Percentiles rank a stretch among this genome's conserved stretches.
Evolutionary conservation across 2,329 filamentous ascomycete species (phyloP).

Genomic region (Fusarium globosum): DNA sequence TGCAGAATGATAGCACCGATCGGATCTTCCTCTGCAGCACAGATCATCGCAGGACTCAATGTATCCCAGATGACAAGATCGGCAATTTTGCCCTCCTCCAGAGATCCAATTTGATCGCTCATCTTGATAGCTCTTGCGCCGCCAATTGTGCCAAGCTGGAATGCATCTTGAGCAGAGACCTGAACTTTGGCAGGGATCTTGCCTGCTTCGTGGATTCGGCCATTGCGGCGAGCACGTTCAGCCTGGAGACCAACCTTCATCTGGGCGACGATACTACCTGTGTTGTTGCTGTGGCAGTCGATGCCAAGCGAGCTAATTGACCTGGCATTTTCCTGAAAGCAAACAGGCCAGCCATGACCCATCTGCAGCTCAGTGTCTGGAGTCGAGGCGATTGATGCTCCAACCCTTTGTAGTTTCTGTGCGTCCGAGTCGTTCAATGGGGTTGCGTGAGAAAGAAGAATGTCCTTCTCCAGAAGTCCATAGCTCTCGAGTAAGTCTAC

Average conservation of each 20-base stretch:
- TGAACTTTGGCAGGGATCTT: neutral
- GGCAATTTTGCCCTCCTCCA: conserved; percentile 7
- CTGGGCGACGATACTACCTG: neutral
- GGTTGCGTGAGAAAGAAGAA: conserved; percentile 9
- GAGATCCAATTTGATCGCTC: neutral
- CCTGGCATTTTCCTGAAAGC: conserved; percentile 13
- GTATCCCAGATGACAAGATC: conserved; percentile 13
- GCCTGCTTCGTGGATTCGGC: neutral
- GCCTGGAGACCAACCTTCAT: conserved; percentile 8
- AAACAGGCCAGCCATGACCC: conserved; percentile 14
- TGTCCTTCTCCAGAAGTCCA: neutral
- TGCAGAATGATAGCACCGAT: conserved; percentile 13
- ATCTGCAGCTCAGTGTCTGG: conserved; percentile 18
- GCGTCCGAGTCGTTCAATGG: conserved; percentile 7
- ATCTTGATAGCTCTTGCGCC: conserved; percentile 8
- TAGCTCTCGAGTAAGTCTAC: neutral
- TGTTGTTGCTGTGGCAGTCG: conserved; percentile 14
- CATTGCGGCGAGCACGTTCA: conserved; percentile 8
- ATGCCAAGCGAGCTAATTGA: neutral
- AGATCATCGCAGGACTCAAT: conserved; percentile 6
- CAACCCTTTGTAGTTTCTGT: neutral
- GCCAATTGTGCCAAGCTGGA: conserved; percentile 4
- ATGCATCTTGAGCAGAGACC: neutral
- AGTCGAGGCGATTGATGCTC: neutral
- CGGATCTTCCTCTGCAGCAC: neutral